Evolutionary conservation across 306 rosid species (phyloP).

Genomic region (Argentina anserina): DNA sequence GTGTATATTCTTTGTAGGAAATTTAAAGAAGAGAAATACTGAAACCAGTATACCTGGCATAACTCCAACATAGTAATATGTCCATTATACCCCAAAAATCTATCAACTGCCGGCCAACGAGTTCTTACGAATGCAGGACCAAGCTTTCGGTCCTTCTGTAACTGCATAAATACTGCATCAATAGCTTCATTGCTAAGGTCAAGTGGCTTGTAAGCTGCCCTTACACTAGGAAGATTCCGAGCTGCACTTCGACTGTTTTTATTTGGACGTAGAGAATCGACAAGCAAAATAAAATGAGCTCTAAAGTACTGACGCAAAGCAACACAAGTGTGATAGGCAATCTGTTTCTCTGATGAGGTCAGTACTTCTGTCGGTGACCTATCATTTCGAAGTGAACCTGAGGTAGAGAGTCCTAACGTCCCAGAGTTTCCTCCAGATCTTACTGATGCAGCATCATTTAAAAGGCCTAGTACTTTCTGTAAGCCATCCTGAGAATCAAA

Average conservation of each 20-base stretch:
- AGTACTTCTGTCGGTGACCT: slow-evolving; percentile 80
- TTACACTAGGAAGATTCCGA: slow-evolving; percentile 69
- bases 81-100: slow-evolving; percentile 72
- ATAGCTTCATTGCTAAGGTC: slow-evolving; percentile 90
- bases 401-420: slow-evolving; percentile 55
- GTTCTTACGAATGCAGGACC: slow-evolving; percentile 93
- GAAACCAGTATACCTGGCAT: slow-evolving; percentile 68
- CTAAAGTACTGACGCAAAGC: slow-evolving; percentile 92
- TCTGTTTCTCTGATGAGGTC: slow-evolving; percentile 93
- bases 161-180: slow-evolving; percentile 74
- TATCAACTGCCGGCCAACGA: slow-evolving; percentile 83
- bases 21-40: neutral
- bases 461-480: slow-evolving; percentile 69
- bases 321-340: slow-evolving; percentile 91
- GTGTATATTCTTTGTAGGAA: neutral
- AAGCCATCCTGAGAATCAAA: slow-evolving; percentile 92
- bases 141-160: slow-evolving; percentile 93
- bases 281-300: slow-evolving; percentile 82
- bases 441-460: slow-evolving; percentile 82
- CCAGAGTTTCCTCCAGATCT: slow-evolving; percentile 91
- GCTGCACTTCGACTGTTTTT: slow-evolving; percentile 80
- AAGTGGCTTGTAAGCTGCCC: slow-evolving; percentile 95
- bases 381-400: slow-evolving; percentile 79
- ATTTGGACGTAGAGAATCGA: slow-evolving; percentile 92
- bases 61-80: slow-evolving; percentile 88